Base-by-base conservation (phyloP, 2,329 filamentous ascomycete species). In the Penicillium italicum region DNA sequence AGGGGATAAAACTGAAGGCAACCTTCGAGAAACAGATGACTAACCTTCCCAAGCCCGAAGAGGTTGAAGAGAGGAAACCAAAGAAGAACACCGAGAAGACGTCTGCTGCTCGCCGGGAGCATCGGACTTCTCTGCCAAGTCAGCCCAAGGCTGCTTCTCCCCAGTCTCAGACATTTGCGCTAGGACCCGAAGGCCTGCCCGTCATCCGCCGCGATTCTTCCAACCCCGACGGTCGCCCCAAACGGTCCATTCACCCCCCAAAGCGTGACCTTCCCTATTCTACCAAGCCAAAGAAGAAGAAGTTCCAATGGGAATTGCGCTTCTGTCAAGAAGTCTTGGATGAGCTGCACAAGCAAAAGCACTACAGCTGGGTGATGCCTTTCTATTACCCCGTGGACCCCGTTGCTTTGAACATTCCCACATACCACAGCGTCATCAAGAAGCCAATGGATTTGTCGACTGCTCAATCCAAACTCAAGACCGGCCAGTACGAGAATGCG, bases 401-500 rank as follows among this genome's bases (percentile, higher is more conserved):
- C 0, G 92, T 97, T 34, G 93, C 92, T 0, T 79, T 97, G 51
- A 91, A 93, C 70, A 97, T 97, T 57, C 94, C 94, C 0, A 87
- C 88, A 24, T 99, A 99, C 71, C 90, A 94, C 72, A 91, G 88
- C 67, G 80, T 97, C 59, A 91, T 99, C 76, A 97, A 96, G 79
- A 91, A 92, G 71, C 94, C 94, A 0, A 99, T 97, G 93, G 93
- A 99, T 72, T 80, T 97, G 47, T 80, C 82, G 16, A 96, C 90
- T n/a, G 88, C 96, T 68, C 80, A 83, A 34, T 80, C 81, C 40
- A 95, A 95, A 74, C 80, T 97, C 38, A 85, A 87, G 63, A 80
- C 80, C 12, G 91, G 91, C 26, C 84, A 91, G 53, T 97, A 97
- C 68, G 82, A 85, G 62, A 90, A 82, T 54, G 82, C 90, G 1